phyloP scores from a whole-genome alignment of 1,284 basidiomycete species.

The Irpex sp. region DNA sequence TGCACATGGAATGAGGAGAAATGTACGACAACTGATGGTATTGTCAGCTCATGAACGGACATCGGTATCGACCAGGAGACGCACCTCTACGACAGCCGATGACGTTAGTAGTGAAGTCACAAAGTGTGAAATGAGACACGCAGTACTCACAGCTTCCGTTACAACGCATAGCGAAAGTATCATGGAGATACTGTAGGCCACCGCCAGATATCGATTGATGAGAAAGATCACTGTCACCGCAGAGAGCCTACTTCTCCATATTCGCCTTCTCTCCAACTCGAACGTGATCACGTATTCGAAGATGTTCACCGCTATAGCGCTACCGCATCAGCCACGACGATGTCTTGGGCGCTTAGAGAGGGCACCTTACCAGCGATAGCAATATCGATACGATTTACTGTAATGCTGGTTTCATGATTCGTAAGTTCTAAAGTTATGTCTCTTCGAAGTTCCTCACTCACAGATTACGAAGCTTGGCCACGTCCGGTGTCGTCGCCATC shows the following conservation, averaged over 20 bases:
- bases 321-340: background rate
- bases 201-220: constrained; percentile 5
- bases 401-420: too few species aligned
- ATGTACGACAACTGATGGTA: background rate
- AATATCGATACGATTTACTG: background rate
- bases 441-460: background rate
- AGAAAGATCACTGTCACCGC: background rate
- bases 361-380: background rate
- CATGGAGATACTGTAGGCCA: background rate
- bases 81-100: background rate
- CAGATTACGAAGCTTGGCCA: background rate
- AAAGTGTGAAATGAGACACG: too few species aligned
- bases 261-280: background rate
- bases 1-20: background rate
- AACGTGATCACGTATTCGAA: constrained; percentile 5
- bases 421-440: too few species aligned
- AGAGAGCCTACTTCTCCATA: constrained; percentile 1
- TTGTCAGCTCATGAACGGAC: too few species aligned
- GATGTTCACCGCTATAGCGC: background rate
- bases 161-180: background rate
- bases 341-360: background rate
- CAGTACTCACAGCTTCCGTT: background rate
- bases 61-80: too few species aligned
- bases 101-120: background rate
- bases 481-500: background rate